These are phyloP conservation scores for Wickerhamomyces sp. DNA, from an alignment of 1,139 yeast species.

Conservation along the genomic window DNA sequence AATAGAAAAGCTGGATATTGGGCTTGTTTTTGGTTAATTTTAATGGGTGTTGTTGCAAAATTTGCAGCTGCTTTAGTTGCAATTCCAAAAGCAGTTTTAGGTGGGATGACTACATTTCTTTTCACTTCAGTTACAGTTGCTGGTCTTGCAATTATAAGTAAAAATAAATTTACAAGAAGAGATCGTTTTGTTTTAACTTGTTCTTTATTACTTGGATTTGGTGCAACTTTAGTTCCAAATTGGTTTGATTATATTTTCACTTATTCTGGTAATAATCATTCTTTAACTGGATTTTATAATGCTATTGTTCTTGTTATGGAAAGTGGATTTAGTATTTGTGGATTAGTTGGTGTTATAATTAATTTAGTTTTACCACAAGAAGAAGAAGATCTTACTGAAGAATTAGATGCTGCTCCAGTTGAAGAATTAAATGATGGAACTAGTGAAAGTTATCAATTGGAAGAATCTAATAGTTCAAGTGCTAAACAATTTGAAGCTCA, in stretches of 20 bases:
- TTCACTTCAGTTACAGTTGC: slow-evolving; percentile 87
- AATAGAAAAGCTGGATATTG: slow-evolving; percentile 82
- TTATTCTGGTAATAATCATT: slow-evolving; percentile 59
- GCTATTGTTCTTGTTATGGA: slow-evolving; percentile 82
- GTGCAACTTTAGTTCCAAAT: slow-evolving; percentile 64
- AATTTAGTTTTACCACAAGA: slow-evolving; percentile 72
- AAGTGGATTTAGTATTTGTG: slow-evolving; percentile 80
- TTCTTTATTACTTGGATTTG: slow-evolving; percentile 71
- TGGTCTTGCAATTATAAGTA: slow-evolving; percentile 74
- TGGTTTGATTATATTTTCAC: slow-evolving; percentile 80
- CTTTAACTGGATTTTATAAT: slow-evolving; percentile 65
- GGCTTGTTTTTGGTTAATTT: slow-evolving; percentile 75
- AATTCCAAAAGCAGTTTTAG: slow-evolving; percentile 79
- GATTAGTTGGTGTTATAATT: slow-evolving; percentile 64
- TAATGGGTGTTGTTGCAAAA: slow-evolving; percentile 85
- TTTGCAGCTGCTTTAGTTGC: slow-evolving; percentile 86
- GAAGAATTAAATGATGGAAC: background rate
- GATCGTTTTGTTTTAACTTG: slow-evolving; percentile 82
- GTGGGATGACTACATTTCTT: slow-evolving; percentile 89
- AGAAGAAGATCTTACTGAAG: slow-evolving; percentile 34
- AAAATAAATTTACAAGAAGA: slow-evolving; percentile 76
- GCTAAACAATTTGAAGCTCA: background rate
- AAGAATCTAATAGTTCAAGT: background rate
- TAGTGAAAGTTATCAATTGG: slow-evolving; percentile 1
- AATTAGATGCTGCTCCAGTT: slow-evolving; percentile 9